Base-by-base conservation (phyloP, 2,329 filamentous ascomycete species). In the Colletotrichum sp. region DNA sequence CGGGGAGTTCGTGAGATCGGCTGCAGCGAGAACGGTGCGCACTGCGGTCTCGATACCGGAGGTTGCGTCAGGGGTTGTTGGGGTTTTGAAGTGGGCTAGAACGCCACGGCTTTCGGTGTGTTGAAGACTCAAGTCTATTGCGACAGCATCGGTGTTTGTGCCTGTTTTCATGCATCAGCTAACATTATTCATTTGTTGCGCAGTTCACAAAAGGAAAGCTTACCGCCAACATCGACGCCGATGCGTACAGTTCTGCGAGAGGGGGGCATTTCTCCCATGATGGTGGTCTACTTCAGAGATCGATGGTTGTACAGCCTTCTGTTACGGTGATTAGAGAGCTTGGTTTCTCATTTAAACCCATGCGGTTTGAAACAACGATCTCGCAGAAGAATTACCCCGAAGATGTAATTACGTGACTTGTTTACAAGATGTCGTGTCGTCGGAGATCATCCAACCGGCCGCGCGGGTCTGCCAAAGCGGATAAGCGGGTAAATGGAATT, bases 61-160 rank as follows among this genome's bases (percentile, higher is more conserved):
- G 76, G 87, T 88, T 2, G 88, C 87, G 65, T 90, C 86, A 0
- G 85, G 81, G 2, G 88, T 90, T 0, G 89, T 90, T 10, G 85
- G 83, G 1, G 87, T 82, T 78, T 90, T 90, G 80, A 89, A 82
- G 84, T 86, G 89, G 10, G 88, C 87, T 2, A 89, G 69, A 66
- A 90, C 88, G 34, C 87, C 88, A 76, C 84, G 86, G 71, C 82
- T 80, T 3, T 82, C 65, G 2, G 36, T 67, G 8, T 83, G 82
- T 6, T 82, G 81, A 1, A 82, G 80, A 32, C 82, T 80, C 12
- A 82, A 77, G 75, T 90, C 87, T 24, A 91, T 83, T 28, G 90
- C 82, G 16, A 89, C 88, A 21, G 88, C 88, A 64, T 90, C 89
- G 5, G 89, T 90, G 78, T 90, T 91, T 60, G 89, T 91, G 32